Evolutionary conservation across 305 asterid genomes (phyloP).

Genomic region (Fraxinus platypoda): DNA sequence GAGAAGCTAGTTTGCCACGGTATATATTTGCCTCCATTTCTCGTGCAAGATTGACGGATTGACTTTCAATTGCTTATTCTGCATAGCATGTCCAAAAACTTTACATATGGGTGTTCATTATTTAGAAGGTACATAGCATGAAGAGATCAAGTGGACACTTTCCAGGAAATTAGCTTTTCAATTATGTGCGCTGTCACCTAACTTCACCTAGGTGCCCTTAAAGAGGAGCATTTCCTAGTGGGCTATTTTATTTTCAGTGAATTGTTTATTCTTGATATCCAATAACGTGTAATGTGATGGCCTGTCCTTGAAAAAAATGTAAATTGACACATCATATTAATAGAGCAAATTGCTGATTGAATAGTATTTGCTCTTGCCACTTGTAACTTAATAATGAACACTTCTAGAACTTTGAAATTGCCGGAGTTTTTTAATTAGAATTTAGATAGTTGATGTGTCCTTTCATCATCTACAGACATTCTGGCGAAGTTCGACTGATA

Average conservation of each 20-base stretch:
- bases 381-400: neutral
- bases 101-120: neutral
- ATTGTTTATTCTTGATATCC: neutral
- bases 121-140: neutral
- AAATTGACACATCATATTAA: neutral
- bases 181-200: neutral
- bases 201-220: neutral
- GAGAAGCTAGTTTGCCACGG: neutral
- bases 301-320: neutral
- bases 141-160: neutral
- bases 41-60: neutral
- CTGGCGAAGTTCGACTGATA: conserved; percentile 85
- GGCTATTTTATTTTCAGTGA: neutral
- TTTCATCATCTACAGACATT: conserved; percentile 54
- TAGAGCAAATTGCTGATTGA: neutral
- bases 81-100: neutral
- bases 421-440: neutral
- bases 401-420: neutral
- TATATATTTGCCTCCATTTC: neutral
- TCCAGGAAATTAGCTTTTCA: neutral
- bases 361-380: neutral
- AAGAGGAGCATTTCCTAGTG: neutral
- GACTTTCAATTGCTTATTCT: neutral
- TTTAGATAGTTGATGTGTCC: neutral
- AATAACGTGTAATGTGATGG: neutral